Evolutionary conservation across 164 flowering plant species (phyloP), one percentile per base, ranked within the genome.

Genomic region (Tetracentron sinense): DNA sequence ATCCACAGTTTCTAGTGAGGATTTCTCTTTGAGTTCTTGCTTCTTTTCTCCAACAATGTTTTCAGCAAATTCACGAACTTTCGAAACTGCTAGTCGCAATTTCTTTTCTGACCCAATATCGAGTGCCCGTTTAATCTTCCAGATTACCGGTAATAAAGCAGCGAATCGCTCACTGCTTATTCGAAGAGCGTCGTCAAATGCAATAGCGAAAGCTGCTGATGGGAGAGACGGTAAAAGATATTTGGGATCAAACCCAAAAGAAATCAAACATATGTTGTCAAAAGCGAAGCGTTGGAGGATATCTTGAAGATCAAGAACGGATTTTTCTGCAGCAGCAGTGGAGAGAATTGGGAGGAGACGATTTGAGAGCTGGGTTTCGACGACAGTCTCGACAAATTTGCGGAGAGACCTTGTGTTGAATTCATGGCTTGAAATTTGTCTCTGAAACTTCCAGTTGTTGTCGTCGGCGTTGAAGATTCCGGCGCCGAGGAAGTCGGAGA

Each of bases 41-140:
- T n/a, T n/a, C n/a, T 66, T 66, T 30, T 66, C 58, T 15, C 50
- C 47, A 4, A 66, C 57, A 10, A 67, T 42, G 35, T 31, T 56
- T 25, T 20, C 1, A 6, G 60, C 78, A 26, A 66, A 74, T 31
- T 59, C 55, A 14, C 64, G 61, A 5, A 74, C 57, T 23, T 67
- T 38, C 0, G 38, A 27, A 1, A 71, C 48, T 0, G 64, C 63
- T 0, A 33, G 26, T 29, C 46, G 54, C 4, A 83, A 74, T 7
- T 56, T 7, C 61, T 61, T 81, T 63, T 83, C 81, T 0, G 80
- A 76, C 7, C 77, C 85, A 10, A 78, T 14, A 29, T 42, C 28
- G 35, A 81, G 33, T 27, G 63, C 8, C 54, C 61, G 31, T 62
- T 66, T 74, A 26, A 70, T 20, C 29, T 66, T 70, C 77, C 77